Base-by-base conservation (phyloP, 2,329 filamentous ascomycete genomes). In the Colletotrichum paranaense region DNA sequence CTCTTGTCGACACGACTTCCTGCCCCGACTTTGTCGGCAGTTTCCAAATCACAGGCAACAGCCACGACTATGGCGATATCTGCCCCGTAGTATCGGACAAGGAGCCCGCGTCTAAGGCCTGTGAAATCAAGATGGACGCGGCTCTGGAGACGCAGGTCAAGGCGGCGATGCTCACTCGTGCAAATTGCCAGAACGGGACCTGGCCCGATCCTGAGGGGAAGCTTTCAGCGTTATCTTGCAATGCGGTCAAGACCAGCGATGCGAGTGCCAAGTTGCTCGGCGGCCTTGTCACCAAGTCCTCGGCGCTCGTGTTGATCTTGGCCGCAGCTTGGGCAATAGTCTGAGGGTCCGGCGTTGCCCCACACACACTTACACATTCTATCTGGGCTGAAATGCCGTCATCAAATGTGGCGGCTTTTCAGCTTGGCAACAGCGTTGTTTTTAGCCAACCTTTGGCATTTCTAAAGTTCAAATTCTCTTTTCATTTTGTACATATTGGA, bases 271-370 rank as follows among this genome's bases (percentile, higher is more conserved):
- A 55, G 30, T 16, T 14, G n/a, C 62, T 38, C 62, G 62, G 62
- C 62, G 32, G n/a, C 19, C 30, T n/a, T 28, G 49, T 38, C 46
- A n/a, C 49, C 24, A 35, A 24, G n/a, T 24, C 49, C 52, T 65
- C 62, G 52, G 62, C 62, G 12, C 62, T 65, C 52, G 52, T 65
- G 49, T 55, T 65, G n/a, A 56, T 56, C 62, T 65, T 65, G 62
- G 60, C 46, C 46, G 28, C 49, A 30, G 35, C 60, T 32, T 63
- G 60, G 60, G 60, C 60, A 26, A 24, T 63, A 6, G 28, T 53
- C 46, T 63, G 46, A 63, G 16, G 24, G 60, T 32, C n/a, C n/a
- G 6, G 42, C 42, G 42, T 5, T 26, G 60, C 19, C 46, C 60
- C 46, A 53, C 60, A 32, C 46, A 49, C 46, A 46, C 7, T n/a